Evolutionary conservation across 129 eudicot species (phyloP), one percentile per base, ranked within the genome.

Genomic region (Flaveria robusta): DNA sequence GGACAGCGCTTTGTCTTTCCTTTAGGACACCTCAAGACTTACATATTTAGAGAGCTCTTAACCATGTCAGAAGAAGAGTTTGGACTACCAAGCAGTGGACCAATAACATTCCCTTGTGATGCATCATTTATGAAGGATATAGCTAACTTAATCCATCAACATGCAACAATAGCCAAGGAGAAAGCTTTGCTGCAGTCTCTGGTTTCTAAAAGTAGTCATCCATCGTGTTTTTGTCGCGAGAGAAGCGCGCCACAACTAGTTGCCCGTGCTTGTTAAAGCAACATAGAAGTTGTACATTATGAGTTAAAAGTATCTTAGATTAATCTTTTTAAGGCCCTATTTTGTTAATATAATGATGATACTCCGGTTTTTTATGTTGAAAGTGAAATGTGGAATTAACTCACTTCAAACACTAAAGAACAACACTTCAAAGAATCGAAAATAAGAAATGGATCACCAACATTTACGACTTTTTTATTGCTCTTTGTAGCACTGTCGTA

Each of bases 61-160:
- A 65, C 72, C 46, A 81, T 87, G 79, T 81, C 83, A 4, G 85
- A 84, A 62, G 88, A 87, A 70, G 91, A 79, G 79, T 87, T 71
- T 42, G 88, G 91, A 7, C 60, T 79, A 20, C 47, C 75, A 41
- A 52, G 70, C 14, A 51, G 65, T n/a, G 68, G 81, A 18, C 87
- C 84, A 9, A 76, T 76, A 12, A 84, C 65, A 13, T 46, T 82
- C 56, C 83, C 82, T 2, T 82, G 79, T 56, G 79, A 82, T 72
- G 77, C 82, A 13, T 15, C 55, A 1, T 77, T 82, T 66, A 66
- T 82, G 75, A 66, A 77, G 43, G 75, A 82, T 58, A 79, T 56
- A 5, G 24, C 71, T n/a, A 80, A 22, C 66, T 42, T 80, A 50
- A 66, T 80, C 66, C 63, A 69, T 4, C 23, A 37, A 15, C 22